Base-by-base conservation (phyloP, 176 grass and related monocot species). In the Oryza coarctata region DNA sequence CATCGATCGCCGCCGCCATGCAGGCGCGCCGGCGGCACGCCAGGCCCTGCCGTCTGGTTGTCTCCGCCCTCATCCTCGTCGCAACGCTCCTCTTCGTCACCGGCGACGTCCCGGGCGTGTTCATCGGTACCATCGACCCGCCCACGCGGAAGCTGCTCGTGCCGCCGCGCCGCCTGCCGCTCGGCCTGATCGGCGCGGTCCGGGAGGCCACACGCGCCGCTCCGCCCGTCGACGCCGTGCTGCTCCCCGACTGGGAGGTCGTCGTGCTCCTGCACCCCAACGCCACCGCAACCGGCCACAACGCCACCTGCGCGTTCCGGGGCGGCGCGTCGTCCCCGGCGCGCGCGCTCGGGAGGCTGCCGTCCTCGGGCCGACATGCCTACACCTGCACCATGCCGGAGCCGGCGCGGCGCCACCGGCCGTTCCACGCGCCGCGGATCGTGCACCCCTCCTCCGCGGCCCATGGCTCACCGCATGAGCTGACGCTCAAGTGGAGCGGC, bases 201-300 rank as follows among this genome's bases (percentile, higher is more conserved):
- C 31, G 14, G 0, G 63, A 41, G 18, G 2, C 28, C 0, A 9
- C 40, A 4, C 34, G 12, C 22, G 15, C 33, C 26, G 70, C 25
- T 29, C 44, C 41, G 7, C 43, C 0, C 2, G 0, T 14, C 20
- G 72, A 77, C 30, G 86, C 90, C 61, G 71, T 93, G 28, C 90
- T 96, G 65, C 68, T 96, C 3, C 88, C 80, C 7, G 94, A 91
- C 78, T 93, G 88, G 94, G 86, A 96, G 77, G 82, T 87, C 60
- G 69, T 90, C 29, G 36, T 93, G 61, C 60, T 95, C 70, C 78
- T 89, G 74, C 72, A 52, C 20, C 31, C 60, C 63, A 31, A 7
- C 47, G 80, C 67, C 30, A 12, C 10, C 2, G 44, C 5, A 5
- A 45, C 40, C 23, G 9, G 6, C 8, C 15, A 10, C 12, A 76